Conservation (phyloP, 495 filamentous ascomycete species). For the Daldinia bambusicola region DNA sequence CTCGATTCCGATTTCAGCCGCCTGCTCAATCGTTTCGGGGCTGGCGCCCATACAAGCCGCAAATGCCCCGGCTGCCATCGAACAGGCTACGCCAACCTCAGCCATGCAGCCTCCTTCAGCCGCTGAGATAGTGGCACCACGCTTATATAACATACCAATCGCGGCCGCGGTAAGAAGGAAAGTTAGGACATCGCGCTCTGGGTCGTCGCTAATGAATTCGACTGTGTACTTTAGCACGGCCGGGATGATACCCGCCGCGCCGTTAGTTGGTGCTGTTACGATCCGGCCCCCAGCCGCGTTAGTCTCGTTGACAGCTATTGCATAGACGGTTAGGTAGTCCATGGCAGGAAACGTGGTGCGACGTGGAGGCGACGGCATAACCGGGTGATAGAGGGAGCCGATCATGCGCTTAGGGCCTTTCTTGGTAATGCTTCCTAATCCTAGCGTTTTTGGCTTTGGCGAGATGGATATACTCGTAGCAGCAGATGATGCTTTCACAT, state of each 20-base stretch:
- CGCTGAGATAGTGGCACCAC: slow-evolving; percentile 51
- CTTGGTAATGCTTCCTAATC: slow-evolving; percentile 27
- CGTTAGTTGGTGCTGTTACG: slow-evolving; percentile 53
- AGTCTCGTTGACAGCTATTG: slow-evolving; percentile 53
- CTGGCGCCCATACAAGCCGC: slow-evolving; percentile 52
- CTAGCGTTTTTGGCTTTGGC: slow-evolving; percentile 11
- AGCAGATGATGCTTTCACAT: background rate
- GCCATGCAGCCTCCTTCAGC: slow-evolving; percentile 54
- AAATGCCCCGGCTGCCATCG: slow-evolving; percentile 52
- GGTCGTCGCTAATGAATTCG: slow-evolving; percentile 52
- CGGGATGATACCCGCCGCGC: slow-evolving; percentile 52
- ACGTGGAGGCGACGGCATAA: slow-evolving; percentile 47
- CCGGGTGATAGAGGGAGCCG: slow-evolving; percentile 48
- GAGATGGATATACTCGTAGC: background rate
- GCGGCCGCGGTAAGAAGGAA: slow-evolving; percentile 51
- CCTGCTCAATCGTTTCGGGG: slow-evolving; percentile 51
- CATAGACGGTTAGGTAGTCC: slow-evolving; percentile 52
- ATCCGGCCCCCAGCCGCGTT: slow-evolving; percentile 52
- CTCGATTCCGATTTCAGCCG: slow-evolving; percentile 52
- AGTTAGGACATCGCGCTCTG: slow-evolving; percentile 49
- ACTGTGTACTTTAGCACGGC: slow-evolving; percentile 50
- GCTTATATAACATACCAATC: slow-evolving; percentile 54
- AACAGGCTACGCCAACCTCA: slow-evolving; percentile 54
- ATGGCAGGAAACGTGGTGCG: slow-evolving; percentile 52
- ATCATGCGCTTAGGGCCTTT: slow-evolving; percentile 44